Evolutionary conservation across 2,329 filamentous ascomycete genomes (phyloP).

Genomic region (Biscogniauxia marginata): DNA sequence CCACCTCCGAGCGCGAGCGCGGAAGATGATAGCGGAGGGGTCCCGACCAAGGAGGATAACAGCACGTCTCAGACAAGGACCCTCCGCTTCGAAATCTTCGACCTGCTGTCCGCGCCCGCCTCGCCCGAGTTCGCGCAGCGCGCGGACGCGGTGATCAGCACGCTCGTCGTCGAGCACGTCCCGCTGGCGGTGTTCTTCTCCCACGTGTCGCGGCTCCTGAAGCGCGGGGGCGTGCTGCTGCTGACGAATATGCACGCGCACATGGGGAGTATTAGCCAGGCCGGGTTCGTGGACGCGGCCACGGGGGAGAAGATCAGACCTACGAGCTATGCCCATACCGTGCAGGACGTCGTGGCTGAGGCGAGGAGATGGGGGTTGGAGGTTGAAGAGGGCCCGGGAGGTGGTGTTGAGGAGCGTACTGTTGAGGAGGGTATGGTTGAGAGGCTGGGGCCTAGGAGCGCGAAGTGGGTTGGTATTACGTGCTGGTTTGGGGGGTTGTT

Average conservation of each 20-base stretch:
- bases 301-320: conserved; percentile 58
- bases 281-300: conserved; percentile 57
- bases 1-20: too few relatives aligned
- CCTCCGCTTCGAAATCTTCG: conserved; percentile 35
- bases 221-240: conserved; percentile 49
- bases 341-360: conserved; percentile 49
- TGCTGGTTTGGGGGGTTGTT: conserved; percentile 55
- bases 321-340: conserved; percentile 55
- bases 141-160: conserved; percentile 53
- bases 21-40: too few relatives aligned
- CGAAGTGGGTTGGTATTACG: conserved; percentile 60
- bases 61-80: not conserved
- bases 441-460: conserved; percentile 57
- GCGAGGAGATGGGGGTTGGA: conserved; percentile 46
- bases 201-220: conserved; percentile 43
- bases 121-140: conserved; percentile 22
- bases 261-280: conserved; percentile 59
- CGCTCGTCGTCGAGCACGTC: conserved; percentile 64
- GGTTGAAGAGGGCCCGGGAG: conserved; percentile 36
- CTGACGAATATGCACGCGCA: conserved; percentile 69
- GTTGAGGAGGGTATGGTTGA: conserved; percentile 56
- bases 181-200: conserved; percentile 50
- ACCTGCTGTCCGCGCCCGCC: conserved; percentile 35
- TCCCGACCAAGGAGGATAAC: too few relatives aligned
- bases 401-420: conserved; percentile 37